Conservation (phyloP, 176 grass and related monocot genomes). For the Elaeis guineensis region DNA sequence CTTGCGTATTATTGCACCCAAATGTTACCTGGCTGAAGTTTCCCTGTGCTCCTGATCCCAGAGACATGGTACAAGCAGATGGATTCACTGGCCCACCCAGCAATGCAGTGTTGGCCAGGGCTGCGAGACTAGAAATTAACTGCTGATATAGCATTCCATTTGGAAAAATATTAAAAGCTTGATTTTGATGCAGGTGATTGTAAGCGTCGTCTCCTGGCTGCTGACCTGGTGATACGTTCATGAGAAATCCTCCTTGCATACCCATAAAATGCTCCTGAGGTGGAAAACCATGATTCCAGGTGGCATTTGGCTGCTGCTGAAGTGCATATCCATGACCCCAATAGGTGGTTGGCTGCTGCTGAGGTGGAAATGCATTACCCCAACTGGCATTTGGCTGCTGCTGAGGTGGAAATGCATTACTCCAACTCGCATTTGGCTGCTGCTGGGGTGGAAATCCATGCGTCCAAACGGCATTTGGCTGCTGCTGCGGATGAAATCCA, state of each 20-base stretch:
- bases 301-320: too few species aligned
- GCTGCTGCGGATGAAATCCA: too few species aligned
- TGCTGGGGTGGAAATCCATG: slow-evolving; percentile 1
- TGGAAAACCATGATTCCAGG: too few species aligned
- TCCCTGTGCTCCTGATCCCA: slow-evolving; percentile 21
- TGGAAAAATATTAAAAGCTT: slow-evolving; percentile 27
- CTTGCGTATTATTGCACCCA: slow-evolving; percentile 18
- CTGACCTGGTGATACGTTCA: slow-evolving; percentile 37
- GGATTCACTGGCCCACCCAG: slow-evolving; percentile 24
- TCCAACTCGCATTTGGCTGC: slow-evolving; percentile 1
- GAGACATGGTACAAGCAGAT: slow-evolving; percentile 17
- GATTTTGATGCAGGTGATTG: slow-evolving; percentile 39
- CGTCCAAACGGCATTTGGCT: too few species aligned
- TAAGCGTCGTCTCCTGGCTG: slow-evolving; percentile 25
- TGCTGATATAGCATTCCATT: slow-evolving; percentile 36
- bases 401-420: slow-evolving; percentile 22
- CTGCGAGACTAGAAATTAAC: slow-evolving; percentile 20
- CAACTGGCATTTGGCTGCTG: background rate
- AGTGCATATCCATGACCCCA: too few species aligned
- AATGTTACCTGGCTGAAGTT: slow-evolving; percentile 28
- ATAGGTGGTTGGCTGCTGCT: background rate
- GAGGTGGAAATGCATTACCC: slow-evolving; percentile 11
- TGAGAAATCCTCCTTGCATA: slow-evolving; percentile 36
- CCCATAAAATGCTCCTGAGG: slow-evolving; percentile 27
- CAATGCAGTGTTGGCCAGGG: slow-evolving; percentile 15